A percentile compares a stretch with the other conserved stretches of the same genome.
Evolutionary conservation across 164 flowering plant species (phyloP).

Genomic region (Macadamia integrifolia): DNA sequence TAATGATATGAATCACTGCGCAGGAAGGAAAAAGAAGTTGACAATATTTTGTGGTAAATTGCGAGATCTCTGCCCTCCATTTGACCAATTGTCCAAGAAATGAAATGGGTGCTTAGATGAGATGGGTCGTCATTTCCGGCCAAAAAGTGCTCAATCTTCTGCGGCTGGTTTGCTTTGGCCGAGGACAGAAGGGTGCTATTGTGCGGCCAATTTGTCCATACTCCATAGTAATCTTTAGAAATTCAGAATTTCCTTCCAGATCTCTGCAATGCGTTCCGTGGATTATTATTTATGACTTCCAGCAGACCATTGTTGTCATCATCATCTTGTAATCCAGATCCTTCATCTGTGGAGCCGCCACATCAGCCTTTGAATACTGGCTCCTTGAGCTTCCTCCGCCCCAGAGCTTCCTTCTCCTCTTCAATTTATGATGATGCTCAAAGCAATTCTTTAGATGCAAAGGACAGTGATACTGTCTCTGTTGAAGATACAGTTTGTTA

Average conservation of each 20-base stretch:
- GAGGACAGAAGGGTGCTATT: conserved; percentile 13
- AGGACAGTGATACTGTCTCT: conserved; percentile 16
- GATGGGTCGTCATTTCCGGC: conserved; percentile 4
- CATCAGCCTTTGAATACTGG: conserved; percentile 14
- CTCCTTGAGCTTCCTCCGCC: conserved; percentile 30
- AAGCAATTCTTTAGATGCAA: conserved; percentile 17
- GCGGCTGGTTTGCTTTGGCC: conserved; percentile 18
- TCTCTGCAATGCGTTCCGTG: conserved; percentile 36
- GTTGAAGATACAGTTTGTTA: conserved; percentile 11
- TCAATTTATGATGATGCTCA: conserved; percentile 27
- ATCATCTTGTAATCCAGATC: conserved; percentile 17
- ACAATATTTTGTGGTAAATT: background rate
- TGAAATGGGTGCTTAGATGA: conserved; percentile 9
- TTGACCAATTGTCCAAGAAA: background rate
- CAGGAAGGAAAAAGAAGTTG: background rate
- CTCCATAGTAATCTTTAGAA: background rate
- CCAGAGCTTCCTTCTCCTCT: conserved; percentile 27
- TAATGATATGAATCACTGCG: background rate
- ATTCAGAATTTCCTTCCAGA: background rate
- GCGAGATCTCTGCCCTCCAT: background rate
- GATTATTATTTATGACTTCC: conserved; percentile 48
- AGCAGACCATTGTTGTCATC: conserved; percentile 41
- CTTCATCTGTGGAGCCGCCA: conserved; percentile 15
- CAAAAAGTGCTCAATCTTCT: conserved; percentile 10
- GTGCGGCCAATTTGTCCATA: conserved; percentile 3